Evolutionary conservation across 2,329 filamentous ascomycete genomes (phyloP), one percentile per base, ranked within the genome.

Genomic region (Ilyonectria robusta): DNA sequence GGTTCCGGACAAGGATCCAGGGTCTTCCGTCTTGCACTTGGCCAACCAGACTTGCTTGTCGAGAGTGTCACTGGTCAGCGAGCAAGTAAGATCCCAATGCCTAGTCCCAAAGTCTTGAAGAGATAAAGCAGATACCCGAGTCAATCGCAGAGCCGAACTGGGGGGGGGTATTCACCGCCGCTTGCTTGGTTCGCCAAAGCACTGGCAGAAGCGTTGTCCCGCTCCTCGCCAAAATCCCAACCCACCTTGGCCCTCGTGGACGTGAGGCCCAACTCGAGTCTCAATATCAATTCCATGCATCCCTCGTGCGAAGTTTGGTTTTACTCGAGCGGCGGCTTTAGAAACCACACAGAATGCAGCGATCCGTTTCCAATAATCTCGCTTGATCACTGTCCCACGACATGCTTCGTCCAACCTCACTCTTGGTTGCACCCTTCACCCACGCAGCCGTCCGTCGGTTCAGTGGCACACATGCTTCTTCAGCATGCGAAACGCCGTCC

Each of bases 301-400:
- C 63, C 46, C 35, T 46, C 53, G 40, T 26, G 15, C 63, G 11
- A 58, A 40, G 46, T 31, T 46, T 56, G 53, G 44, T 54, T 54
- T 54, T 54, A 62, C 63, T 48, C 46, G 51, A 54, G 37, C 44
- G 54, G 35, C 15, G 35, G 31, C 42, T 42, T 68, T 62, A 50
- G 59, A 59, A 63, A 66, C 56, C 51, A 56, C 58, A 57, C 61
- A 65, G 50, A 59, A 54, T 56, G 48, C 55, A 50, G 56, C 63
- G 64, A 62, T 47, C 48, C 63, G 44, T 68, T 59, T 59, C 68
- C 67, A 70, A 72, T 69, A 72, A 71, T 63, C 68, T 76, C 74
- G 74, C 74, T 76, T 73, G 72, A 70, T 50, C 53, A 47, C 50
- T 44, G 72, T 73, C 54, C 56, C 66, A 75, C 71, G 19, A 44